Evolutionary conservation across 805 yeast species (phyloP), one percentile per base, ranked within the genome.

Genomic region (Sungouiella thailandica): DNA sequence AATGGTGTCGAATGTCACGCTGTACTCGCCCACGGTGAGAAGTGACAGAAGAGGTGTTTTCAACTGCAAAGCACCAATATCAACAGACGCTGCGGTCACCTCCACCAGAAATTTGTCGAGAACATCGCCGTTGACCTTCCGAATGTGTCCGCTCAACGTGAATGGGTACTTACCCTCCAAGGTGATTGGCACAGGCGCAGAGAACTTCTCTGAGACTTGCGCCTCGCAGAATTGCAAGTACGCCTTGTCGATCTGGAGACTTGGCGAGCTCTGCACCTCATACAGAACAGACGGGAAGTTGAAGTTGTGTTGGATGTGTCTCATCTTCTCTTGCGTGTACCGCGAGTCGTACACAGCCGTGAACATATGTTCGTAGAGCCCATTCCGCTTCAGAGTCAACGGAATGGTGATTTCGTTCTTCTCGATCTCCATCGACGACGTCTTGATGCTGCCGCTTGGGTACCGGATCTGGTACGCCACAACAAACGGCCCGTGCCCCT

Each of bases 1-100:
- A 10, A 89, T 66, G 37, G 72, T 71, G 17, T 65, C 65, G 17
- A 90, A 63, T 0, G 75, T 62, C 2, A 90, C 60, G 9, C 69
- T 47, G 51, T 86, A 89, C 24, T 76, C 74, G 2, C 97, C 97
- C n/a, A 82, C 64, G 5, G 72, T 66, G 41, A 84, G 54, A 19
- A 19, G 9, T 19, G 22, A 19, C 8, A 9, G 8, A 3, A 70
- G 65, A 23, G 29, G 60, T 47, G 32, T 71, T 56, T 17, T 66
- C 5, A 38, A 31, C 13, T 41, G 34, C 14, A 39, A 24, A 11
- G 41, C 43, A 8, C 26, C 25, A 32, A 46, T 29, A 16, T 40
- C 34, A 32, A 52, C 17, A 7, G 25, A 25, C 1, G 50, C 44
- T 11, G 38, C 49, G n/a, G 62, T 52, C 15, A 83, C 59, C 23